Conservation (phyloP, 192 early-diverging fungal genomes). For the Podila horticola region DNA sequence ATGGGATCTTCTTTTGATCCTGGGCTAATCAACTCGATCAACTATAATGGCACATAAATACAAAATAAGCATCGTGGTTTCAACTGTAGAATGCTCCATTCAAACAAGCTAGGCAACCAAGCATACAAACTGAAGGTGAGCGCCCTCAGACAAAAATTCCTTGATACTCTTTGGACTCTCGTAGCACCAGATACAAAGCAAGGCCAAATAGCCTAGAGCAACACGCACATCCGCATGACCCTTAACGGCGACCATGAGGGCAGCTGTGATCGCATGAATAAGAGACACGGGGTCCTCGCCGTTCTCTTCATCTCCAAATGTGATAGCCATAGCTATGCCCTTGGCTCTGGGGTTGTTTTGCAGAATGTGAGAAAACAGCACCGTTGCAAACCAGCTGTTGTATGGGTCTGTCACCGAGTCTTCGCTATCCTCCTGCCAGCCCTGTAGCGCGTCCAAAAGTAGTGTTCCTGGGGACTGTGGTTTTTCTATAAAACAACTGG, state of each 20-base stretch:
- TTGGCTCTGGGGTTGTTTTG: conserved; percentile 80
- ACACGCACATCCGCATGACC: conserved; percentile 75
- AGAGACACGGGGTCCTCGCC: conserved; percentile 88
- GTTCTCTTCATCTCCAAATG: conserved; percentile 78
- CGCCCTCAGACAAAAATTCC: conserved; percentile 88
- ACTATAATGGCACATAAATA: conserved; percentile 52
- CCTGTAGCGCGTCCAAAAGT: conserved; percentile 81
- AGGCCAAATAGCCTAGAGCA: conserved; percentile 77
- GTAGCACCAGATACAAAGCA: conserved; percentile 89
- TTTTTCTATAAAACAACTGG: conserved; percentile 58
- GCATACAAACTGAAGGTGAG: conserved; percentile 90
- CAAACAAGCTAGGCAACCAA: not conserved
- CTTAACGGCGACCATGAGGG: conserved; percentile 74
- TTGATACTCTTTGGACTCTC: conserved; percentile 82
- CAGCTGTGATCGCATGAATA: conserved; percentile 86
- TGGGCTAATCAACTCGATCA: conserved; percentile 91
- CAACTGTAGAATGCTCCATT: not conserved
- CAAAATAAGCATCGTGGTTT: not conserved
- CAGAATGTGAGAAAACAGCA: conserved; percentile 84
- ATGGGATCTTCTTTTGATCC: conserved; percentile 86
- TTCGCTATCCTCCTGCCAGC: conserved; percentile 71
- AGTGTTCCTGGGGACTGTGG: conserved; percentile 90
- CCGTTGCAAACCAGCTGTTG: conserved; percentile 89
- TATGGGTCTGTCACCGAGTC: conserved; percentile 73
- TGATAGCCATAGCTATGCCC: conserved; percentile 76